phyloP scores from a whole-genome alignment of 1,284 basidiomycete genomes.

The Heimioporus punctisporus region DNA sequence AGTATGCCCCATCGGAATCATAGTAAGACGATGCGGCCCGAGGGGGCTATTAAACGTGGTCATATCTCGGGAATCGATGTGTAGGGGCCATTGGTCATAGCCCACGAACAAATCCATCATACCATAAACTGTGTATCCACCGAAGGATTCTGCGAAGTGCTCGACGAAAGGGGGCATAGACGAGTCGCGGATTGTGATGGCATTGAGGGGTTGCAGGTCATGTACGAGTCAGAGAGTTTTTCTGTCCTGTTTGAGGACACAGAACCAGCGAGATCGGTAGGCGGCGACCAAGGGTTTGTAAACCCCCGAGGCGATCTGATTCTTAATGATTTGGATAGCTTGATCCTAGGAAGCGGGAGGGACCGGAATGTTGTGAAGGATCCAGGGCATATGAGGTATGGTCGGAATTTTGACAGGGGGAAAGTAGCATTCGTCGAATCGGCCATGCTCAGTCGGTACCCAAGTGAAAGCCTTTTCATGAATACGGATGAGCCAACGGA shows the following conservation, averaged over 20 bases:
- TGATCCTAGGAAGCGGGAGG: constrained; percentile 5
- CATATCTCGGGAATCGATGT: no score
- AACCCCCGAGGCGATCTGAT: constrained; percentile 25
- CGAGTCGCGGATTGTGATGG: no score
- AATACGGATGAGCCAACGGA: constrained; percentile 24
- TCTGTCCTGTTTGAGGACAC: constrained; percentile 33
- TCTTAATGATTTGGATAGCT: constrained; percentile 21
- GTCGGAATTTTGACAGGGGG: constrained; percentile 16
- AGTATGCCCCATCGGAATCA: no score
- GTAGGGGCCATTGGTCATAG: no score
- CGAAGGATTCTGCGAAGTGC: no score
- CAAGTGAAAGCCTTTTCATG: constrained; percentile 32
- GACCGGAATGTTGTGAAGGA: constrained; percentile 20
- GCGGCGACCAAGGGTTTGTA: constrained; percentile 35
- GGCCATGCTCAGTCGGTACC: constrained; percentile 15
- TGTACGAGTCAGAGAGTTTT: constrained; percentile 7
- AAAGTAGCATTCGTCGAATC: constrained; percentile 17
- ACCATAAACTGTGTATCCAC: no score
- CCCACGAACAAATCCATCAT: no score
- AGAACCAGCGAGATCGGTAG: constrained; percentile 44
- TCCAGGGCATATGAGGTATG: constrained; percentile 18
- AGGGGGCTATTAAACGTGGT: no score
- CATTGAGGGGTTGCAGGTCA: no score
- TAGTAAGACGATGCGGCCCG: no score
- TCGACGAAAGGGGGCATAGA: no score